Evolutionary conservation across 805 yeast species (phyloP).

Genomic region (Candida easanensis): DNA sequence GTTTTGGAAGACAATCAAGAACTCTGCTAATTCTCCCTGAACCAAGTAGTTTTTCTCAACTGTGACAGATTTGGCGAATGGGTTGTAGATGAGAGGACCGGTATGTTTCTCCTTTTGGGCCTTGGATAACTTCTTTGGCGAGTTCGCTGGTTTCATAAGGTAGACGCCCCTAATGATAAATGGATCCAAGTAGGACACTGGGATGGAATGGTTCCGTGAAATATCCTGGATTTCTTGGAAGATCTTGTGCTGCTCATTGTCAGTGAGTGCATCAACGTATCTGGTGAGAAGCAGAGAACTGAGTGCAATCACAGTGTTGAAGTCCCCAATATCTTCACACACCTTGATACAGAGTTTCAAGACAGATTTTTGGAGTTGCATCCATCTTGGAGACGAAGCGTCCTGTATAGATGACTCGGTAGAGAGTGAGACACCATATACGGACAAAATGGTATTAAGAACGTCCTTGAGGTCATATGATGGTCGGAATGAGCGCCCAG

Average conservation of each 20-base stretch:
- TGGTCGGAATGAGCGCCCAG: background rate
- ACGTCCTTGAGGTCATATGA: slow-evolving; percentile 37
- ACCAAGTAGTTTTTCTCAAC: slow-evolving; percentile 38
- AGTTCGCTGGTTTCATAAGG: slow-evolving; percentile 30
- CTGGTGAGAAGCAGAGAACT: slow-evolving; percentile 55
- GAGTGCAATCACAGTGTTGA: slow-evolving; percentile 40
- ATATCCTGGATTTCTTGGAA: slow-evolving; percentile 33
- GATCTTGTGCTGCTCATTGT: slow-evolving; percentile 53
- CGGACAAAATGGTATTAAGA: slow-evolving; percentile 45
- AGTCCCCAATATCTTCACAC: slow-evolving; percentile 50
- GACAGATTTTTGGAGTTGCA: slow-evolving; percentile 51
- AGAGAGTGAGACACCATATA: slow-evolving; percentile 51
- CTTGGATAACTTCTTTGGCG: slow-evolving; percentile 20
- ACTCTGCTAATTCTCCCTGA: slow-evolving; percentile 61
- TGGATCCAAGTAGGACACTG: slow-evolving; percentile 69
- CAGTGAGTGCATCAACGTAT: slow-evolving; percentile 50
- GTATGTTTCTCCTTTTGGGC: slow-evolving; percentile 14
- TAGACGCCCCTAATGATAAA: slow-evolving; percentile 52
- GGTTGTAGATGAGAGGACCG: slow-evolving; percentile 56
- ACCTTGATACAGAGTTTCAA: slow-evolving; percentile 50
- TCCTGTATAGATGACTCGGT: slow-evolving; percentile 30
- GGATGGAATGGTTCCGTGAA: slow-evolving; percentile 24
- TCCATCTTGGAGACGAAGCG: slow-evolving; percentile 46
- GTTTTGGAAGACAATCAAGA: slow-evolving; percentile 62
- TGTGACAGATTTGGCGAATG: slow-evolving; percentile 34